Conservation (phyloP, 495 filamentous ascomycete species). For the Acidomyces sp. region DNA sequence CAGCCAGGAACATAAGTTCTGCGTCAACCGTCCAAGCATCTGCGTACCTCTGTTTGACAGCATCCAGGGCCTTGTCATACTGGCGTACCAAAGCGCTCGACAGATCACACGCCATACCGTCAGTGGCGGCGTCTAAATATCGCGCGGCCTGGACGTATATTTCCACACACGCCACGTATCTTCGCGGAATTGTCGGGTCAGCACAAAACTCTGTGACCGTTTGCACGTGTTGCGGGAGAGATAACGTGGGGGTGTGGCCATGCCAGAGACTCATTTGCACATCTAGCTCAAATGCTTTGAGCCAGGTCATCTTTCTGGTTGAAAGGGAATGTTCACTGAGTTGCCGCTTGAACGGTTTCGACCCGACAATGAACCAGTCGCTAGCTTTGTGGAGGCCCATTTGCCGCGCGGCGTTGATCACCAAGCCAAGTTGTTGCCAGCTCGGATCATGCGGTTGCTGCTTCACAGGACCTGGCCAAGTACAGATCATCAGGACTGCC, state of each 20-base stretch:
- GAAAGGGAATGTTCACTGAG: background rate
- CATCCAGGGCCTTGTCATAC: background rate
- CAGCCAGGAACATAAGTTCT: background rate
- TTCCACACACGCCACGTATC: background rate
- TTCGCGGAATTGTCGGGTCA: background rate
- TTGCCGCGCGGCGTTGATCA: constrained; percentile 13
- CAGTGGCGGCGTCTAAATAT: background rate
- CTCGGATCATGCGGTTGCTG: constrained; percentile 7
- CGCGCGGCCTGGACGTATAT: background rate
- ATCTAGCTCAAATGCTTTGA: constrained; percentile 12
- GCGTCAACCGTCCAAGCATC: background rate
- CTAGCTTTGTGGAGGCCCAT: constrained; percentile 13
- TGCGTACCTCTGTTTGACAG: constrained; percentile 1
- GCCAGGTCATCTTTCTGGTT: constrained; percentile 7
- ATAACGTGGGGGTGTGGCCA: background rate
- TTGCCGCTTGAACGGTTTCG: background rate
- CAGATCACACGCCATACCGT: background rate
- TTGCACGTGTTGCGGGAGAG: background rate
- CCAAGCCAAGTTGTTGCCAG: constrained; percentile 8
- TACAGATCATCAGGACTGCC: constrained; percentile 7
- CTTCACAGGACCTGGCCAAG: constrained; percentile 5
- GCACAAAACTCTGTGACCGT: background rate
- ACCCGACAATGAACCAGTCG: constrained; percentile 10
- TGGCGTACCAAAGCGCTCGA: background rate
- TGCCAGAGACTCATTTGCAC: background rate